phyloP scores from a whole-genome alignment of 2,329 filamentous ascomycete genomes.

The Xylaria sp. region DNA sequence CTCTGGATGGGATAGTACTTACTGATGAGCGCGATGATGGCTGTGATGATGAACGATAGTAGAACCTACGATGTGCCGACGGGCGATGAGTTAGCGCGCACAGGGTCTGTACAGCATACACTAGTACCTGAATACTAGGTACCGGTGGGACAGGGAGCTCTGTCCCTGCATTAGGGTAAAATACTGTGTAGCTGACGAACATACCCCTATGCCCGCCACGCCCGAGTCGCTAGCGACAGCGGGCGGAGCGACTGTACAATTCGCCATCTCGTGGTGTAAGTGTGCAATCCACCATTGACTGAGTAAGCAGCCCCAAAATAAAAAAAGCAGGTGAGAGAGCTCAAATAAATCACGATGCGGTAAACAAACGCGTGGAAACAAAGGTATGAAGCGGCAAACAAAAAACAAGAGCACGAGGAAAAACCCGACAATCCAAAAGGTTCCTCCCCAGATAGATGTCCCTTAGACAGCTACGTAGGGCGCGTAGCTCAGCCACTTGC shows the following conservation, averaged over 20 bases:
- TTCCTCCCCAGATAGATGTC: background rate
- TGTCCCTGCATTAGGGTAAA: constrained; percentile 34
- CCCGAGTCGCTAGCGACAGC: constrained; percentile 59
- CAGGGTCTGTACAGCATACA: background rate
- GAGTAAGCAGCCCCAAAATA: background rate
- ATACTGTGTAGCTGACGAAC: constrained; percentile 40
- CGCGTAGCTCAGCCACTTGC: constrained; percentile 17
- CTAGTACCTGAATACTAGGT: background rate
- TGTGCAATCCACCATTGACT: constrained; percentile 1
- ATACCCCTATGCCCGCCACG: constrained; percentile 63
- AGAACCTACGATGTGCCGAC: constrained; percentile 58
- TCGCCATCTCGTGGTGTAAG: constrained; percentile 30
- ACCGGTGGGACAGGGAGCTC: background rate
- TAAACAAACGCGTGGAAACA: background rate
- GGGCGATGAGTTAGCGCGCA: constrained; percentile 17
- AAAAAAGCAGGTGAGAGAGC: background rate
- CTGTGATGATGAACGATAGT: constrained; percentile 74
- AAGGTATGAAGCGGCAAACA: background rate
- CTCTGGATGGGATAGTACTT: background rate
- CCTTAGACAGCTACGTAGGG: background rate
- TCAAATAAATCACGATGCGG: background rate
- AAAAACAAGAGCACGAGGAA: background rate
- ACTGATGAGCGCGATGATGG: constrained; percentile 63
- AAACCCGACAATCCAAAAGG: background rate
- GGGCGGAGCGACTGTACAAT: constrained; percentile 55